Evolutionary conservation across 2,329 filamentous ascomycete species (phyloP), one percentile per base, ranked within the genome.

Genomic region (Aspergillus versicolor): DNA sequence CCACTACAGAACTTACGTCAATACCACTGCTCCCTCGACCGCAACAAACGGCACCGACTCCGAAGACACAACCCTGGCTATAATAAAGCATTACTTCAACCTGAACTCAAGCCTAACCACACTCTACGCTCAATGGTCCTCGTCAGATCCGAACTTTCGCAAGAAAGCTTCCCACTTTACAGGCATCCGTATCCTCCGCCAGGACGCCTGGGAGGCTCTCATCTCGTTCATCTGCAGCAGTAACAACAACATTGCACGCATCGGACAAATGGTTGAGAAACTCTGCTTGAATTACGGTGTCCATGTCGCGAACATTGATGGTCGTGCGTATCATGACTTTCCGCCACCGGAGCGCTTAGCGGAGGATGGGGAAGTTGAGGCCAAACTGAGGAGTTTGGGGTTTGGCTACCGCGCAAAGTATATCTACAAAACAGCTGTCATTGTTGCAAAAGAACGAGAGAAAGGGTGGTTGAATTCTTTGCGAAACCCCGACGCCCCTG

Each of bases 141-240:
- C 81, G 0, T 84, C 87, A 3, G 94, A 99, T 70, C 75, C 88
- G 24, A 97, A 97, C 73, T 99, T 99, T 76, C 88, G 87, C 66
- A 89, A 88, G 69, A 91, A 90, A 64, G 93, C 94, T 0, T 88
- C 90, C 0, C 87, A 88, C 55, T 99, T 99, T 72, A 88, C 88
- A 0, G 94, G 95, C 12, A 89, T 99, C 55, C 87, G 94, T 21
- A 97, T 99, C 63, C 78, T 99, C 44, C 90, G 88, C 66, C 94
- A 99, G 77, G 92, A 97, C 78, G 88, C 93, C 1, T 99, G 95
- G 94, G 94, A 99, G 74, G 87, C 94, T 0, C 80, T 99, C 21
- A 81, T 99, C 22, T 88, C 89, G 56, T 99, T 99, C 75, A 99
- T 99, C 62, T 99, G 94, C 81, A 97, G 92, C 75, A 96, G 92